Base-by-base conservation (phyloP, 257 asterid species). In the Knoxia roxburghii region DNA sequence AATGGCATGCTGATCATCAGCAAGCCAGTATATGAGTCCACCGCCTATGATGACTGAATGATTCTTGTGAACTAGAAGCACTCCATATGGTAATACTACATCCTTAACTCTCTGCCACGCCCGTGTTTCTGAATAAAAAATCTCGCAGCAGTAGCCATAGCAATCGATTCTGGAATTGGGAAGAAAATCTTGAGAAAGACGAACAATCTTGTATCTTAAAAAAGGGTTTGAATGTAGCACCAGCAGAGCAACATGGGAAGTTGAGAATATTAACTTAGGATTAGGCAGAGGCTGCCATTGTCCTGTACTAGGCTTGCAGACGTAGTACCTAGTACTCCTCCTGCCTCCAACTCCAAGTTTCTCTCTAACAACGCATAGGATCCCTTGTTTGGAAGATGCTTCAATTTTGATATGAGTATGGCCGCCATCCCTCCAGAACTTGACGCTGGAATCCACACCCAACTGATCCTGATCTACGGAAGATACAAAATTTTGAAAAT, bases 221-320 rank as follows among this genome's bases (percentile, higher is more conserved):
- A n/a, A n/a, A 33, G 78, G 77, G 2, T 20, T 12, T 12, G 72
- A 65, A 4, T 32, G 13, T 27, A 72, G 4, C 29, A 72, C 79
- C 63, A 65, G 23, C 0, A 75, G n/a, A 1, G 53, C 75, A 2
- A 72, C 64, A 0, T 67, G 50, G 1, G 5, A 21, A 2, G 77
- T 64, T 15, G 0, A 0, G 0, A 11, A 70, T 2, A 72, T 51
- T 3, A 49, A 46, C 10, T 76, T 70, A 0, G 79, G 73, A 27
- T 69, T 72, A 0, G 83, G 85, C 40, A 77, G 3, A 12, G 59
- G 4, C 51, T 62, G 68, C 75, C 75, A 77, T 24, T 81, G 77
- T 27, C 35, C 11, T 1, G 73, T 72, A 17, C 63, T 55, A 11
- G 83, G 85, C 41, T 81, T 81, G 58, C 72, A 51, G 5, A 65